These are phyloP conservation scores for Cyclaneusma minus DNA, from an alignment of 2,329 filamentous ascomycete genomes.

Conservation along the genomic window DNA sequence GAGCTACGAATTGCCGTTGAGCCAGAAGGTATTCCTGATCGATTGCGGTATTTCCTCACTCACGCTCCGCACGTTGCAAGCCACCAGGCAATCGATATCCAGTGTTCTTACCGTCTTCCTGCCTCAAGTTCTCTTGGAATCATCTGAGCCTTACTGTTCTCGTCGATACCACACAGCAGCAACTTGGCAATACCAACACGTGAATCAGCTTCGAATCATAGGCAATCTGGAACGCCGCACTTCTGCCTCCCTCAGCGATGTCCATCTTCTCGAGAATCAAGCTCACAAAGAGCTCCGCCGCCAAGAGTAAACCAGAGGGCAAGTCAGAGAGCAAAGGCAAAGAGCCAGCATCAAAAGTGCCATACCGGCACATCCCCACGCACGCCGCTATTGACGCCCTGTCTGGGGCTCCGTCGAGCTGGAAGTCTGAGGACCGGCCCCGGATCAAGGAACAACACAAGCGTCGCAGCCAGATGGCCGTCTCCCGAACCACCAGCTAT, in stretches of 20 bases:
- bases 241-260: slow-evolving; percentile 23
- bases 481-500: not conserved
- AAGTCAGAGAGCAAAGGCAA: slow-evolving; percentile 1
- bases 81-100: too few species aligned
- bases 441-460: slow-evolving; percentile 17
- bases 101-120: too few species aligned
- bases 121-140: too few species aligned
- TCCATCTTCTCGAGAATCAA: slow-evolving; percentile 40
- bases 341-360: slow-evolving; percentile 15
- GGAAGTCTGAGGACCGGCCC: slow-evolving; percentile 23
- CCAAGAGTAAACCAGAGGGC: slow-evolving; percentile 22
- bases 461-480: slow-evolving; percentile 1
- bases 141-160: too few species aligned
- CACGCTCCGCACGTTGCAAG: too few species aligned
- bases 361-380: slow-evolving; percentile 44
- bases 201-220: not conserved
- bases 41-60: too few species aligned
- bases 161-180: too few species aligned
- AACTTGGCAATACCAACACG: too few species aligned
- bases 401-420: slow-evolving; percentile 34
- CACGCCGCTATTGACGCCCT: slow-evolving; percentile 45
- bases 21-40: too few species aligned
- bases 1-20: too few species aligned
- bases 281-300: slow-evolving; percentile 34
- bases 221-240: not conserved